Evolutionary conservation across 805 yeast species (phyloP).

Genomic region (Metschnikowia hibisci): DNA sequence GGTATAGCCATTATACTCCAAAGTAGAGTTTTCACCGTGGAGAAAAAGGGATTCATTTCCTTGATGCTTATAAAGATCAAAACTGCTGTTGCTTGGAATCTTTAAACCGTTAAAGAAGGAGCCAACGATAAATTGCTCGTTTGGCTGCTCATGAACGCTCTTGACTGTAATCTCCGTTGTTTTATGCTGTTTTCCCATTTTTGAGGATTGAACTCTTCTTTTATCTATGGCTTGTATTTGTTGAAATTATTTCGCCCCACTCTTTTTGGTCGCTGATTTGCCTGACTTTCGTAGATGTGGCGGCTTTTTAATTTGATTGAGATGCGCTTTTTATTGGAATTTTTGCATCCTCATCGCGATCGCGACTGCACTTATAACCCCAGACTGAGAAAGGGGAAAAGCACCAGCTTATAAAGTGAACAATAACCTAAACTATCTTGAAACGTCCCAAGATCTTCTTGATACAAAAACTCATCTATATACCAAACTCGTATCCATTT

Average conservation of each 20-base stretch:
- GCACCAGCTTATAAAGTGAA: too few species aligned
- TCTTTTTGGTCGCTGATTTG: too few species aligned
- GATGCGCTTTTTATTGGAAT: constrained; percentile 4
- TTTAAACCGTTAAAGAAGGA: constrained; percentile 77
- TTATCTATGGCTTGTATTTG: background rate
- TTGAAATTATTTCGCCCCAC: background rate
- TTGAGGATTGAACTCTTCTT: background rate
- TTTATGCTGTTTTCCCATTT: constrained; percentile 1
- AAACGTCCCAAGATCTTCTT: too few species aligned
- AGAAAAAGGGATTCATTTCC: constrained; percentile 42
- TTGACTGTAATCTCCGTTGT: constrained; percentile 4
- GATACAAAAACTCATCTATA: too few species aligned
- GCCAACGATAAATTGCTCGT: constrained; percentile 48
- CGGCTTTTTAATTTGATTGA: too few species aligned
- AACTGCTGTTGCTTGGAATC: constrained; percentile 54
- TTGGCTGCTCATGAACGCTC: constrained; percentile 1
- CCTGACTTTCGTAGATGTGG: too few species aligned
- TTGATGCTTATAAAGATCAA: constrained; percentile 58
- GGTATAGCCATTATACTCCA: constrained; percentile 67
- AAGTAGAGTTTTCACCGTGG: constrained; percentile 73
- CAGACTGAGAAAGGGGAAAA: background rate
- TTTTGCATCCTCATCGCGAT: constrained; percentile 5
- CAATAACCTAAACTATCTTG: too few species aligned
- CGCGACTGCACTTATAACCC: constrained; percentile 3
- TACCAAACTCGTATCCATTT: too few species aligned